Base-by-base conservation (phyloP, 129 eudicot species). In the Pseudognaphalium luteoalbum region DNA sequence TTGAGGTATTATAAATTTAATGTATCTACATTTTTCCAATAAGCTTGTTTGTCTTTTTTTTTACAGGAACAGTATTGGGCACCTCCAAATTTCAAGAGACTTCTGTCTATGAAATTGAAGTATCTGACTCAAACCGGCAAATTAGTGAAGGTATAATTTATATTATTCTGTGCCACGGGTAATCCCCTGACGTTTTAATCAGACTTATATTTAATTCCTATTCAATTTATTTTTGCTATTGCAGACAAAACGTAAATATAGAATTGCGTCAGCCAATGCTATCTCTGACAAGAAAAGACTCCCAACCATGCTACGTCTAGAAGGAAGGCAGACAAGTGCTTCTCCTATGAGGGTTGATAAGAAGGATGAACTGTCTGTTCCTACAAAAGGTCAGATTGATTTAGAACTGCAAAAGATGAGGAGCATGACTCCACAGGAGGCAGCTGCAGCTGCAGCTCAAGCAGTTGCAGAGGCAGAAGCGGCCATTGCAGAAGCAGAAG, bases 381-480 rank as follows among this genome's bases (percentile, higher is more conserved):
- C 89, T 22, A 74, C 87, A n/a, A 89, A 79, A 76, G 70, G 90
- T 73, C 85, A 91, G 83, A 89, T 86, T 33, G 99, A 94, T 85
- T 76, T 84, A 35, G 99, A 94, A 78, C 75, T 94, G 7, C 88
- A 93, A 29, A 86, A 89, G 88, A 87, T 94, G 96, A 89, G 90
- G 73, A 94, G 79, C 21, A 94, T 91, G 99, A 94, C 89, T 65
- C 86, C 97, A 17, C 78, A 94, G 79, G 97, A 94, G 85, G 99
- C 99, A 2, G 99, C 99, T 17, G 90, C 90, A 9, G 97, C 88
- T 58, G 97, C 97, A 19, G 99, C 97, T 78, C 90, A 74, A 74
- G 99, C 99, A 30, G 99, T 91, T 65, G 92, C 94, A 29, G 99
- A 91, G 87, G 97, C 97, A 19, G 99, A 93, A 84, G 89, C 92